A percentile compares a stretch with the other conserved stretches of the same genome.
Conservation (phyloP, 371 early-diverging fungal genomes). For the Umbelopsis sp. region DNA sequence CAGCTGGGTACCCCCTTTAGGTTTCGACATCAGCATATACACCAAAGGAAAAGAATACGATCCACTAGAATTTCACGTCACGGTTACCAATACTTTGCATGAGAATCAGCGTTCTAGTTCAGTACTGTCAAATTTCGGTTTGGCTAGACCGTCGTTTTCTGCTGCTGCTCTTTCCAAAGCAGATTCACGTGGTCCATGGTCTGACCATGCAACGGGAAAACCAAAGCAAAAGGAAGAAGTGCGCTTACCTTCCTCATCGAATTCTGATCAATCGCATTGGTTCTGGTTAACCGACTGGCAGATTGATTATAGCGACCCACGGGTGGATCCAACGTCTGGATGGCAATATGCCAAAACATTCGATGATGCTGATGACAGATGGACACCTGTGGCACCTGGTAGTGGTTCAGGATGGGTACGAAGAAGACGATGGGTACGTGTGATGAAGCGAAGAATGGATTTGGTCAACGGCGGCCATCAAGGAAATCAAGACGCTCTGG, state of each 20-base stretch:
- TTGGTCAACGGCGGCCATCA: conserved; percentile 36
- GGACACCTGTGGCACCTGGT: conserved; percentile 58
- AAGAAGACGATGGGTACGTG: conserved; percentile 78
- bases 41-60: conserved; percentile 44
- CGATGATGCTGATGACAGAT: conserved; percentile 52
- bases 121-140: conserved; percentile 40
- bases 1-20: background rate
- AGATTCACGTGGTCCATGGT: conserved; percentile 67
- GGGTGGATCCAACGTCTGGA: conserved; percentile 62
- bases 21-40: conserved; percentile 10
- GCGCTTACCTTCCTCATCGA: conserved; percentile 42
- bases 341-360: conserved; percentile 75
- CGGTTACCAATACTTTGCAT: conserved; percentile 64
- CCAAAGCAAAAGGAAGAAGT: conserved; percentile 59
- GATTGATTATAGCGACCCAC: conserved; percentile 68
- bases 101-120: conserved; percentile 73
- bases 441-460: conserved; percentile 73
- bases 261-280: conserved; percentile 52
- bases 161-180: conserved; percentile 46
- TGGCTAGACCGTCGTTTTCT: conserved; percentile 59
- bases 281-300: conserved; percentile 89
- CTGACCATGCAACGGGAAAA: conserved; percentile 53
- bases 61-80: conserved; percentile 60
- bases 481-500: conserved; percentile 23
- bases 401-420: conserved; percentile 70